Evolutionary conservation across 257 asterid species (phyloP).

Genomic region (Solanum pinnatisectum): DNA sequence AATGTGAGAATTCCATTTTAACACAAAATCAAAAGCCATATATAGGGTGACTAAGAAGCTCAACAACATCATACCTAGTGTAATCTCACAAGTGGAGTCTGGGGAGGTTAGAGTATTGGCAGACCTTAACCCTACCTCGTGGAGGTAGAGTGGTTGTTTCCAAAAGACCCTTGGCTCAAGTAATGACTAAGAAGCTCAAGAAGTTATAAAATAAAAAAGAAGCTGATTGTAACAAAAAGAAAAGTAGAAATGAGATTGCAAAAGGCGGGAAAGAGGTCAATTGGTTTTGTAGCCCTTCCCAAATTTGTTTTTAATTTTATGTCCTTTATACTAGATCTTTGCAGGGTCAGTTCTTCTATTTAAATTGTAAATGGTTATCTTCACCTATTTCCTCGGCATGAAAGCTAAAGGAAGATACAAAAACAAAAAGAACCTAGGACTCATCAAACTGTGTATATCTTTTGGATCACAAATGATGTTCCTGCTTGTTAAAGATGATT

Average conservation of each 20-base stretch:
- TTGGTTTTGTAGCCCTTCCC: not conserved
- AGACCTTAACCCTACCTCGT: not conserved
- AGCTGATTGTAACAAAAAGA: not conserved
- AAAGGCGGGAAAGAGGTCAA: not conserved
- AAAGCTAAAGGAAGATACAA: not conserved
- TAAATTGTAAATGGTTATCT: not conserved
- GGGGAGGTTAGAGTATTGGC: not conserved
- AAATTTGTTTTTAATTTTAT: not conserved
- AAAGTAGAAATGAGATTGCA: not conserved
- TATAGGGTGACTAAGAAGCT: not conserved
- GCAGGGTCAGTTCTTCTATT: not conserved
- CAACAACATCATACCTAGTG: not conserved
- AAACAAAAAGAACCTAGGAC: not conserved
- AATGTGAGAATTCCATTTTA: not conserved
- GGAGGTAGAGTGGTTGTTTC: not conserved
- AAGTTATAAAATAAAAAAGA: not conserved
- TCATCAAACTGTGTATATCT: not conserved
- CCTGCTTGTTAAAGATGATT: not conserved
- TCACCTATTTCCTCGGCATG: not conserved
- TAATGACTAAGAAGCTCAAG: not conserved
- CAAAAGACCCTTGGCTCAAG: not conserved
- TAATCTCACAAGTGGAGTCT: not conserved
- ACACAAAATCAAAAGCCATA: not conserved
- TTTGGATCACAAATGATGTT: not conserved
- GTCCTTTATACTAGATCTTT: not conserved